phyloP scores from a whole-genome alignment of 306 rosid genomes.

The Quercus robur region DNA sequence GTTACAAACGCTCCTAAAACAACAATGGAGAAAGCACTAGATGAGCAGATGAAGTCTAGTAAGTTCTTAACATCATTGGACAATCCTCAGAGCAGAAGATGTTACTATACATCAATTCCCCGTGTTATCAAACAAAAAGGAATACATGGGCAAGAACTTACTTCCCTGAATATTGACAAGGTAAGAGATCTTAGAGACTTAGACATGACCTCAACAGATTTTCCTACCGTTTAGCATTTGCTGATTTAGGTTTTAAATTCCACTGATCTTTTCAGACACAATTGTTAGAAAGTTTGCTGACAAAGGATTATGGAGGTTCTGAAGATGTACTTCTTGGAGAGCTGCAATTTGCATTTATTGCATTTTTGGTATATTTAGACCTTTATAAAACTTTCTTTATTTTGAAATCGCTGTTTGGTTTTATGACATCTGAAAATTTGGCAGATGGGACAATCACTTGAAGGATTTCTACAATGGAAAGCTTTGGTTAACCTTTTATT shows the following conservation, averaged over 20 bases:
- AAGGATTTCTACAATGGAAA: conserved; percentile 93
- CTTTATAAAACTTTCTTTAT: not conserved
- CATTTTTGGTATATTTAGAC: conserved; percentile 57
- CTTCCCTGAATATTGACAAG: conserved; percentile 89
- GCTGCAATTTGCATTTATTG: conserved; percentile 80
- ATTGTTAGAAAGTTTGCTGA: conserved; percentile 65
- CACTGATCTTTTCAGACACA: conserved; percentile 53
- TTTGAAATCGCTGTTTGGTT: conserved; percentile 10
- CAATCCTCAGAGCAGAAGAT: conserved; percentile 52
- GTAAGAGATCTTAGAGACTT: conserved; percentile 23
- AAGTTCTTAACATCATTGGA: conserved; percentile 49
- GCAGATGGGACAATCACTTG: conserved; percentile 93
- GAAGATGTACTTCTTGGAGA: conserved; percentile 86
- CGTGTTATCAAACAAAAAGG: conserved; percentile 70
- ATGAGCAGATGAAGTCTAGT: conserved; percentile 15
- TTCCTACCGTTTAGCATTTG: not conserved
- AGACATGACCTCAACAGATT: not conserved
- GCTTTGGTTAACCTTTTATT: conserved; percentile 74
- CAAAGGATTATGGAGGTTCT: conserved; percentile 72
- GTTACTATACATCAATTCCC: conserved; percentile 85
- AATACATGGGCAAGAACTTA: conserved; percentile 70
- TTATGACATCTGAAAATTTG: conserved; percentile 21
- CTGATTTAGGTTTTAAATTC: conserved; percentile 22
- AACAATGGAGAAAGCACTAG: conserved; percentile 58
- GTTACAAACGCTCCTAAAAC: conserved; percentile 41